These are phyloP conservation scores for Mucor piriformis DNA, from an alignment of 371 early-diverging fungal genomes.

Conservation along the genomic window DNA sequence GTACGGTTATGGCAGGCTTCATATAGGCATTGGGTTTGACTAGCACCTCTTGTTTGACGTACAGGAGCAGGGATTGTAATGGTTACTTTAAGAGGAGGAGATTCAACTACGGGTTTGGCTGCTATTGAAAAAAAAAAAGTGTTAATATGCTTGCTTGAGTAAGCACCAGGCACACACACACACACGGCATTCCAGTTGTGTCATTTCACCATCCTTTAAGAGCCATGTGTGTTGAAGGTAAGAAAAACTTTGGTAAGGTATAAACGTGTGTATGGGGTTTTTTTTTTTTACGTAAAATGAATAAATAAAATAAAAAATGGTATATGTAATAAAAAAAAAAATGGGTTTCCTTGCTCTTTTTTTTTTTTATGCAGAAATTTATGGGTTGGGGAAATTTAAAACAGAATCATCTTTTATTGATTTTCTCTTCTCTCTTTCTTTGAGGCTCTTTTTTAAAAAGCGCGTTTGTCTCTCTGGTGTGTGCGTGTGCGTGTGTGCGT, in stretches of 20 bases:
- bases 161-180: too few species aligned
- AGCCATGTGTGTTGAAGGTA: too few species aligned
- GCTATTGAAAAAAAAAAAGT: too few species aligned
- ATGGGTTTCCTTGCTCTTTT: not conserved
- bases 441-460: not conserved
- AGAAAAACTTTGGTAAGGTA: not conserved
- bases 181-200: too few species aligned
- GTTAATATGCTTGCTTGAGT: too few species aligned
- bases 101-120: not conserved
- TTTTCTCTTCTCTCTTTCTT: not conserved
- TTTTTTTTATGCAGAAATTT: too few species aligned
- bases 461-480: not conserved
- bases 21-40: conserved; percentile 29
- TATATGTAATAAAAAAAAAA: not conserved
- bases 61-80: conserved; percentile 1
- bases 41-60: conserved; percentile 22
- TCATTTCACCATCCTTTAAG: too few species aligned
- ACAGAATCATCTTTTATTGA: too few species aligned
- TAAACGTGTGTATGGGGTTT: too few species aligned
- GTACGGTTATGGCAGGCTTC: conserved; percentile 41
- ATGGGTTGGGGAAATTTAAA: too few species aligned
- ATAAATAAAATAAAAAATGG: not conserved
- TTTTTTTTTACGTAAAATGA: too few species aligned
- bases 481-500: not conserved
- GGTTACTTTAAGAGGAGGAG: not conserved